Evolutionary conservation across 179 eudicot genomes (phyloP).

Genomic region (Spergularia azorica): DNA sequence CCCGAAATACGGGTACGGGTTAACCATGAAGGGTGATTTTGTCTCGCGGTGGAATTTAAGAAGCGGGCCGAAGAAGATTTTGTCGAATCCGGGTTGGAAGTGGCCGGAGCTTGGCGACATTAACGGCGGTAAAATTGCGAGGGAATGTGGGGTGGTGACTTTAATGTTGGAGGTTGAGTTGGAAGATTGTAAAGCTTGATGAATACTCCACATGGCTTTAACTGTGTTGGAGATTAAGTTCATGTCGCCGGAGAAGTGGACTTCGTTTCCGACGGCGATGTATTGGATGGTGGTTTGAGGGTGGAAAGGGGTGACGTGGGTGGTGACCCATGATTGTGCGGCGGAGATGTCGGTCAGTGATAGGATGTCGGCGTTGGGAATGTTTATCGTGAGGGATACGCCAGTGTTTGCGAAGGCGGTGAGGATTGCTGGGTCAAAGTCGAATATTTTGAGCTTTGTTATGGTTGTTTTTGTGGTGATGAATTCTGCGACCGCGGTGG

Average conservation of each 20-base stretch:
- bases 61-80: slow-evolving; percentile 45
- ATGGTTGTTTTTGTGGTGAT: slow-evolving; percentile 53
- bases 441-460: slow-evolving; percentile 53
- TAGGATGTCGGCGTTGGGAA: slow-evolving; percentile 51
- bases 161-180: slow-evolving; percentile 32
- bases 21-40: slow-evolving; percentile 61
- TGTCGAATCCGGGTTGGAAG: slow-evolving; percentile 45
- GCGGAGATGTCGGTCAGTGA: slow-evolving; percentile 34
- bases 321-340: slow-evolving; percentile 52
- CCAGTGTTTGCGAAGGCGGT: slow-evolving; percentile 50
- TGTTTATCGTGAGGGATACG: slow-evolving; percentile 47
- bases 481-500: slow-evolving; percentile 55
- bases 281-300: slow-evolving; percentile 43
- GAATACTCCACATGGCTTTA: slow-evolving; percentile 48
- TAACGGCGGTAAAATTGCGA: slow-evolving; percentile 46
- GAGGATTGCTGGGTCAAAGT: slow-evolving; percentile 49
- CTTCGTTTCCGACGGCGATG: slow-evolving; percentile 58
- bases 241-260: slow-evolving; percentile 36
- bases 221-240: slow-evolving; percentile 39
- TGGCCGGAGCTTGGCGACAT: slow-evolving; percentile 53
- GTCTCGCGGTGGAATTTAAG: slow-evolving; percentile 55
- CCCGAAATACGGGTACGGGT: slow-evolving; percentile 75
- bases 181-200: slow-evolving; percentile 36
- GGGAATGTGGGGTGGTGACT: slow-evolving; percentile 60
- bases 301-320: slow-evolving; percentile 41